These are phyloP conservation scores for Trichodelitschia bisporula DNA, from an alignment of 495 filamentous ascomycete species.

Conservation along the genomic window DNA sequence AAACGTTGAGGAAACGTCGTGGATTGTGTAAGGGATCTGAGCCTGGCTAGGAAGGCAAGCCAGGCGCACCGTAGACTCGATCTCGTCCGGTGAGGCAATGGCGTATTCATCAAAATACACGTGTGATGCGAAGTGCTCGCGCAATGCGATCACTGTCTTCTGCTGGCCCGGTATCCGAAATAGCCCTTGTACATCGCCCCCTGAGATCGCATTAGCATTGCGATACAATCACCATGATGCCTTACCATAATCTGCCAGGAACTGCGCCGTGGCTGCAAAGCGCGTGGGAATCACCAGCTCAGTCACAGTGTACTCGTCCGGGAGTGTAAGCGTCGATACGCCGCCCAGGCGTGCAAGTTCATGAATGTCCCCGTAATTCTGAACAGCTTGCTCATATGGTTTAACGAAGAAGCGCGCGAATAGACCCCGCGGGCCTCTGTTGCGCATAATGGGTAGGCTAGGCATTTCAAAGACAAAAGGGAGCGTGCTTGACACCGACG, in stretches of 20 bases:
- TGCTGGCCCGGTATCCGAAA: background rate
- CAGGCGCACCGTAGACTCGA: background rate
- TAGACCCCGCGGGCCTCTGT: no score
- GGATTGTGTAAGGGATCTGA: background rate
- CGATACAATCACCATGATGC: background rate
- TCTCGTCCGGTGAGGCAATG: background rate
- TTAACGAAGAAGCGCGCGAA: no score
- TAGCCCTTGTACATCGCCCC: background rate
- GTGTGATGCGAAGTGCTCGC: background rate
- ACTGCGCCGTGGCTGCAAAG: background rate
- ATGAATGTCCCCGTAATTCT: no score
- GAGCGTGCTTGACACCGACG: no score
- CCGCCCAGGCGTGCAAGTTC: slow-evolving; percentile 8
- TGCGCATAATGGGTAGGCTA: no score
- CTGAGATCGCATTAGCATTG: background rate
- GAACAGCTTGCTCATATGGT: no score
- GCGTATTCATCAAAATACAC: no score
- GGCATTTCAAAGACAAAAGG: no score
- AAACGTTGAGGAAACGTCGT: background rate
- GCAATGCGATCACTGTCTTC: background rate
- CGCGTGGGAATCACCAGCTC: background rate
- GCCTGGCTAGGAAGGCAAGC: background rate
- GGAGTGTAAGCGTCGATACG: background rate
- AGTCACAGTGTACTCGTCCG: background rate
- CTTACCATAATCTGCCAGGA: background rate